Base-by-base conservation (phyloP, 1,284 basidiomycete genomes). In the Ustilago crameri region DNA sequence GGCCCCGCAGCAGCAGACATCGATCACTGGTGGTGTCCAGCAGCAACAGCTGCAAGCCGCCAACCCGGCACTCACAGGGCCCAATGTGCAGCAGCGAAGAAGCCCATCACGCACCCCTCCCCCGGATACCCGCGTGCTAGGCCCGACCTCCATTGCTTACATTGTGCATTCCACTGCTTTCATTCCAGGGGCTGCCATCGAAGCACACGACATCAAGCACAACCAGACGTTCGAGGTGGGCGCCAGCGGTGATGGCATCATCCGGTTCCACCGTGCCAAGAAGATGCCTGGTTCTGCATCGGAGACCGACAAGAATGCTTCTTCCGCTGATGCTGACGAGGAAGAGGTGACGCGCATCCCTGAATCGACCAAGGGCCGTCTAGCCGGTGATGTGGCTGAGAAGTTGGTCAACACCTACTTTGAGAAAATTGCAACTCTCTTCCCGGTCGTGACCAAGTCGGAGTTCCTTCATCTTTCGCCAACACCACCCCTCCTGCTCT, bases 391-490 rank as follows among this genome's bases (percentile, higher is more conserved):
- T 46, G 80, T 79, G 41, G 73, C 69, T 48, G 90, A 94, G 77
- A 87, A 88, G 55, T 88, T 96, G 54, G 87, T 95, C 80, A 98
- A 97, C 84, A 89, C 90, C 20, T 98, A 94, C 85, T 98, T 98
- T 84, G 87, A 88, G 20, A 89, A 93, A 41, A 87, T 95, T 49
- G 89, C 91, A 1, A 91, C 91, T n/a, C 86, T 93, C 46, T 88
- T 95, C 63, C 95, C 95, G 20, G 87, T 97, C 72, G 88, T 98
- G 60, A 92, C 92, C 17, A 89, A 91, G 80, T 87, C 88, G 45
- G 95, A 98, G 81, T 96, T 98, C 79, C 85, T 95, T 57, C 79
- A 84, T n/a, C 65, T 85, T 51, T 86, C 88, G 26, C 89, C 89
- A 10, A 91, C 92, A 0, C 87, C 91, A 15, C 90, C 92, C 2